A percentile compares a stretch with the other conserved stretches of the same genome.
These are phyloP conservation scores for Mortierella sp. DNA, from an alignment of 371 early-diverging fungal genomes.

Conservation along the genomic window DNA sequence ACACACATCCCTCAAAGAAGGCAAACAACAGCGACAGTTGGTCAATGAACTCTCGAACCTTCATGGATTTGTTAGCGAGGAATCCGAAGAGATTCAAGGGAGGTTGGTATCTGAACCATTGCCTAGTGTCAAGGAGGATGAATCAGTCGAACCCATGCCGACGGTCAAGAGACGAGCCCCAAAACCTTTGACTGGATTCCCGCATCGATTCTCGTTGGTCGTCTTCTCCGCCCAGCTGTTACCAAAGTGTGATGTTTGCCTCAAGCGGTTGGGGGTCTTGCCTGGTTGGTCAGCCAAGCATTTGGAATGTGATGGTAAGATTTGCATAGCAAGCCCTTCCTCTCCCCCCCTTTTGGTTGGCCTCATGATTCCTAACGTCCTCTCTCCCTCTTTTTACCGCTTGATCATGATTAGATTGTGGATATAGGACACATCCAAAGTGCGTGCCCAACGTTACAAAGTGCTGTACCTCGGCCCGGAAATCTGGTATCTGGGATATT, in stretches of 20 bases:
- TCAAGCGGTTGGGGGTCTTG: constrained; percentile 33
- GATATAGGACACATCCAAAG: constrained; percentile 39
- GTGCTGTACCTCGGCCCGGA: constrained; percentile 46
- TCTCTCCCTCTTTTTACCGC: neutral
- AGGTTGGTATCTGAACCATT: too few species aligned
- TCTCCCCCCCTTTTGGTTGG: neutral
- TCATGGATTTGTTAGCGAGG: neutral
- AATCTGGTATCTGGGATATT: constrained; percentile 44
- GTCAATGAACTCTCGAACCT: constrained; percentile 2
- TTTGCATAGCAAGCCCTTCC: neutral
- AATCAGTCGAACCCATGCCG: neutral
- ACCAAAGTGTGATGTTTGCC: constrained; percentile 50
- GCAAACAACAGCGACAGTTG: constrained; percentile 20
- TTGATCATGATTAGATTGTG: constrained; percentile 39
- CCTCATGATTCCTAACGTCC: neutral
- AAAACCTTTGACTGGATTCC: constrained; percentile 28
- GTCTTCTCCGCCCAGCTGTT: constrained; percentile 33
- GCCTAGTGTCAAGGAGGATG: neutral
- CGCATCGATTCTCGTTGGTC: constrained; percentile 48
- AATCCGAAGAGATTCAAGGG: constrained; percentile 1
- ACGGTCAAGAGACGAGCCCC: constrained; percentile 17
- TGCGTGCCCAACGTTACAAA: constrained; percentile 38
- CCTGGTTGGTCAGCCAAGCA: constrained; percentile 51
- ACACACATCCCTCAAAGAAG: constrained; percentile 37
- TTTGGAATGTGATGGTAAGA: constrained; percentile 46